These are phyloP conservation scores for Lupinus albus DNA, from an alignment of 306 rosid genomes.

Conservation along the genomic window DNA sequence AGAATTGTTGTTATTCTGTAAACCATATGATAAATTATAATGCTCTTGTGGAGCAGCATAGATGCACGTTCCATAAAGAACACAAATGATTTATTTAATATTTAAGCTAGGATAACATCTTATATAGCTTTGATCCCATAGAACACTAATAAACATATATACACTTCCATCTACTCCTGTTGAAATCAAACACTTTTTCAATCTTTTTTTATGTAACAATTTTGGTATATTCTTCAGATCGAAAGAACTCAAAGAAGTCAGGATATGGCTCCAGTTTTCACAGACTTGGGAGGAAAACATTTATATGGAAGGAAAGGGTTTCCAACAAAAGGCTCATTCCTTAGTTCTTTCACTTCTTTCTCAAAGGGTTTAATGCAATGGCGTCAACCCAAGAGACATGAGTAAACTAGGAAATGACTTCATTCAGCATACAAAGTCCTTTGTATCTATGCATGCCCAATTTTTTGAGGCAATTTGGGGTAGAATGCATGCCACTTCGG, in stretches of 20 bases:
- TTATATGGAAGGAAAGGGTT: conserved; percentile 75
- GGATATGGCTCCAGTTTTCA: conserved; percentile 70
- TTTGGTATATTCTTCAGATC: conserved; percentile 61
- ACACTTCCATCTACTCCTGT: no score
- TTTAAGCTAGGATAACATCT: no score
- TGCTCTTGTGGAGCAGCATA: not conserved
- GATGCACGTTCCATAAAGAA: not conserved
- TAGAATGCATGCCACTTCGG: conserved; percentile 20
- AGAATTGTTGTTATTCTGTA: no score
- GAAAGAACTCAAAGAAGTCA: conserved; percentile 66
- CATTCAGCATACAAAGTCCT: conserved; percentile 29
- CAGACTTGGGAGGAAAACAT: conserved; percentile 90
- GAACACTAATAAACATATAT: no score
- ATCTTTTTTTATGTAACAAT: not conserved
- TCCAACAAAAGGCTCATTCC: conserved; percentile 61
- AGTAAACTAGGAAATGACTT: conserved; percentile 53
- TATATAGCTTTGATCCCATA: no score
- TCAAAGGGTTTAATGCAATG: conserved; percentile 63
- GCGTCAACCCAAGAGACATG: conserved; percentile 78
- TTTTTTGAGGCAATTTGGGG: conserved; percentile 27
- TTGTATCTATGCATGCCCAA: conserved; percentile 36
- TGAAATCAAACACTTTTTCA: not conserved
- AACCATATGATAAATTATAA: not conserved
- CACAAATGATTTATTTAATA: not conserved
- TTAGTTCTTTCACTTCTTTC: conserved; percentile 61